Evolutionary conservation across 2,329 filamentous ascomycete species (phyloP).

Genomic region (Penicillium sp.): DNA sequence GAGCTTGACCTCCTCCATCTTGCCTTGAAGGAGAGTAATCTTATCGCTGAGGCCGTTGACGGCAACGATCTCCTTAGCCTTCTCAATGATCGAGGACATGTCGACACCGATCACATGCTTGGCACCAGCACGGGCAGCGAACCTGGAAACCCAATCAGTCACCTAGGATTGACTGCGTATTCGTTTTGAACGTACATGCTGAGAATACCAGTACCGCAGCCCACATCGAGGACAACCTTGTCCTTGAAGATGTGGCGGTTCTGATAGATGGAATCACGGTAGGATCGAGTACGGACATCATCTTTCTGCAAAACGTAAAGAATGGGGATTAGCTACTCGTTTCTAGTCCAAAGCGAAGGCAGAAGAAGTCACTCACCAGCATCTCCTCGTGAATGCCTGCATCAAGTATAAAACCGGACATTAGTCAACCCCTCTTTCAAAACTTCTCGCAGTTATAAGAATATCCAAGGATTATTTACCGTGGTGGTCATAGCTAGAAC

Average conservation of each 20-base stretch:
- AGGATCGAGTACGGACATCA: conserved; percentile 93
- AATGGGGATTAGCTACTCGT: conserved; percentile 1
- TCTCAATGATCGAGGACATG: conserved; percentile 99
- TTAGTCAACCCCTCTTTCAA: conserved; percentile 20
- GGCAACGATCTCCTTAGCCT: conserved; percentile 92
- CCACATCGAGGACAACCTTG: conserved; percentile 93
- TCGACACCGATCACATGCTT: conserved; percentile 99
- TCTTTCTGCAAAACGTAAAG: conserved; percentile 70
- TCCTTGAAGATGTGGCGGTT: conserved; percentile 93
- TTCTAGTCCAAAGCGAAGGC: neutral
- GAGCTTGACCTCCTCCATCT: conserved; percentile 98
- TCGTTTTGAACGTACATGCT: conserved; percentile 71
- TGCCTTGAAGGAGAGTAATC: conserved; percentile 96
- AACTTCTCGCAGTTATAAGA: conserved; percentile 9
- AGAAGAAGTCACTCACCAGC: conserved; percentile 67
- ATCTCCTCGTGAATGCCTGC: conserved; percentile 95
- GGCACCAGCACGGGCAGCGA: conserved; percentile 91
- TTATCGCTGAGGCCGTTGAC: conserved; percentile 90
- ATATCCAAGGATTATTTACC: conserved; percentile 59
- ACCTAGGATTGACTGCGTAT: neutral
- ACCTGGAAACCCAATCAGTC: conserved; percentile 61
- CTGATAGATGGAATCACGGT: conserved; percentile 96
- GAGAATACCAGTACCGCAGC: conserved; percentile 95
- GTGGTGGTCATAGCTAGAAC: conserved; percentile 89
- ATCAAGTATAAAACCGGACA: conserved; percentile 35